phyloP scores from a whole-genome alignment of 306 rosid genomes.

The Vigna unguiculata region DNA sequence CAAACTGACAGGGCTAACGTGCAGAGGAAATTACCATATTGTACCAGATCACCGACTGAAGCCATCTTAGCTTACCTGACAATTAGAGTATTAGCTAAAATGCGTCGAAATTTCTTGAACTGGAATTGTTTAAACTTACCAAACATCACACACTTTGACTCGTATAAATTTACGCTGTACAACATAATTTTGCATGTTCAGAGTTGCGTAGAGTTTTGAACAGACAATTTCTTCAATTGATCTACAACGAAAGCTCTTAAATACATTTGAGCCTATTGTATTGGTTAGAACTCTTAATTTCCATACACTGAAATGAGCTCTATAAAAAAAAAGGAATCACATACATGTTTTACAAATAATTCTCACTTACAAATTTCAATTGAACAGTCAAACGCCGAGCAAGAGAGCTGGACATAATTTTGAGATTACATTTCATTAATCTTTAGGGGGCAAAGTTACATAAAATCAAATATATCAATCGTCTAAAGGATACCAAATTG shows the following conservation, averaged over 20 bases:
- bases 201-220: background rate
- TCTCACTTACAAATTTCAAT: conserved; percentile 26
- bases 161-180: background rate
- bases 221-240: background rate
- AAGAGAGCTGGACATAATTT: conserved; percentile 13
- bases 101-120: background rate
- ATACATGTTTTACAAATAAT: background rate
- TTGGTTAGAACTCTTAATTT: conserved; percentile 1
- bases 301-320: conserved; percentile 12
- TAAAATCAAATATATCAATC: conserved; percentile 53
- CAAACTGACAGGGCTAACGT: background rate
- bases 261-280: background rate
- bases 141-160: conserved; percentile 8
- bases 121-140: background rate
- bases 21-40: conserved; percentile 1
- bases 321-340: background rate
- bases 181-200: background rate
- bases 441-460: conserved; percentile 51
- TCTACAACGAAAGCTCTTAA: background rate
- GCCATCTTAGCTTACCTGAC: background rate
- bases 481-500: conserved; percentile 48
- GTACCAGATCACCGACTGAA: background rate
- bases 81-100: background rate
- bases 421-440: conserved; percentile 43
- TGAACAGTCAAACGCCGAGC: background rate